A percentile compares a stretch with the other conserved stretches of the same genome.
phyloP scores from a whole-genome alignment of 2,329 filamentous ascomycete species.

The Stagonosporopsis vannaccii region DNA sequence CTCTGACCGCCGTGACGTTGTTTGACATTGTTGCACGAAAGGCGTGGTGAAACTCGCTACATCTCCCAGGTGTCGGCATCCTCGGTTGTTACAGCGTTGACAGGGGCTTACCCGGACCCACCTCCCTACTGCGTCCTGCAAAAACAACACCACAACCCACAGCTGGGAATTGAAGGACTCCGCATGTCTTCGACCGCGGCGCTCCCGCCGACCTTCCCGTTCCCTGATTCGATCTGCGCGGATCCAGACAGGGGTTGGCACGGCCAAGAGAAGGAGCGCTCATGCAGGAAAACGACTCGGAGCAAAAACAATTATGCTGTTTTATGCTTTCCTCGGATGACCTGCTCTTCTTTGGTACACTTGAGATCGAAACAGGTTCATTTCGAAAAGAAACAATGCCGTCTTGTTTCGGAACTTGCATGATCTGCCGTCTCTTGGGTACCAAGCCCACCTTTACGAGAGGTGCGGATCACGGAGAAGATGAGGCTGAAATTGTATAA shows the following conservation, averaged over 20 bases:
- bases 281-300: not conserved
- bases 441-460: not conserved
- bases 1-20: conserved; percentile 7
- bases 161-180: conserved; percentile 12
- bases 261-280: not conserved
- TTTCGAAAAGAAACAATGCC: conserved; percentile 18
- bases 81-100: conserved; percentile 11
- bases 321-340: not conserved
- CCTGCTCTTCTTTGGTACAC: not conserved
- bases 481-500: conserved; percentile 2
- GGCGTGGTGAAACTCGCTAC: conserved; percentile 15
- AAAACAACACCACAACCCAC: conserved; percentile 5
- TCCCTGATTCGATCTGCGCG: conserved; percentile 6
- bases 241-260: conserved; percentile 1
- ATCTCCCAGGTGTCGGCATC: conserved; percentile 3
- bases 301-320: conserved; percentile 1
- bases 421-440: not conserved
- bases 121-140: conserved; percentile 1
- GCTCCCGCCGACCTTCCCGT: not conserved
- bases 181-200: not conserved
- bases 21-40: conserved; percentile 15
- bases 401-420: conserved; percentile 21
- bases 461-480: not conserved
- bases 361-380: conserved; percentile 5
- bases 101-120: conserved; percentile 4